Evolutionary conservation across 805 yeast genomes (phyloP), one percentile per base, ranked within the genome.

Genomic region (Starmerella gropengiesseri): DNA sequence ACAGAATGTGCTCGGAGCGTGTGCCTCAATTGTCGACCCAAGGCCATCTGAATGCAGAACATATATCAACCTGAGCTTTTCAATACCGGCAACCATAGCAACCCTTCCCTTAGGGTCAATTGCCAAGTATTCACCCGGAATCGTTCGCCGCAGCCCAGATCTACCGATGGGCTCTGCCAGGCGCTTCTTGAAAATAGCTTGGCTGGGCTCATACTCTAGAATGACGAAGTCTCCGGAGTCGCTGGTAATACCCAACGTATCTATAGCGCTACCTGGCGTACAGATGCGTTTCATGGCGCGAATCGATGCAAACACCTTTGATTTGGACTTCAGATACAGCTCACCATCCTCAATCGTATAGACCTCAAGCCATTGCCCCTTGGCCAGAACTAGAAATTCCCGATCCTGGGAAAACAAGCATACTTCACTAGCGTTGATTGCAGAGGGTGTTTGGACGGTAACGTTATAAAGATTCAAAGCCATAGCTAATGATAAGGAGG

Each of bases 201-300:
- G n/a, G 64, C 55, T 3, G 56, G 57, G 2, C 60, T 67, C 60
- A 45, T 71, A 69, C 42, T 74, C 71, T 9, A 77, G 60, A 1
- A 82, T 56, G 0, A 75, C 64, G 17, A 86, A 48, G 45, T 75
- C 74, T 0, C 96, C 96, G 1, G 93, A 72, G 55, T 87, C 96
- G 0, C 91, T 75, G 0, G 89, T 73, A 2, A 84, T 56, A 6
- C 78, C 70, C n/a, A 87, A 47, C 21, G 64, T 64, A 49, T 84
- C 91, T 41, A 64, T 66, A 0, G 66, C 57, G 0, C 74, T 56
- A 0, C 81, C 84, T 0, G 73, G 66, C 9, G 71, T 57, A 17
- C 74, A 69, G 42, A 84, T 61, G 19, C 71, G 64, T 5, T 64
- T 65, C 9, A 83, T 61, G 3, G 64, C 48, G 35, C 85, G 67